Percentiles rank a stretch among this genome's conserved stretches.
Conservation (phyloP, 768 basidiomycete genomes). For the Leccinum barrowsii region DNA sequence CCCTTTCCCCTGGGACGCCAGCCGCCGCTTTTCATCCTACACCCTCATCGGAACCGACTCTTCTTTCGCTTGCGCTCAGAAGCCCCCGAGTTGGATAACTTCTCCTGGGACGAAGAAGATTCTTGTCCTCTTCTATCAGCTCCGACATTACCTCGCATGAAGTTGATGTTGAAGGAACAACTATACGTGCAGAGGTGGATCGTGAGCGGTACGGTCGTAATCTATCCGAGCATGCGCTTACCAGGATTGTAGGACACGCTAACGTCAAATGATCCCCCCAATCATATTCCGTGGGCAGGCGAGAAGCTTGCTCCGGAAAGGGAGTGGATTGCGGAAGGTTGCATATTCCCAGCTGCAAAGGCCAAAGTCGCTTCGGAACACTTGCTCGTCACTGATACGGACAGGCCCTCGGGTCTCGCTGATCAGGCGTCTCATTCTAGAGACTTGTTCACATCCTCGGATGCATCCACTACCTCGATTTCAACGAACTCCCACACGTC, state of each 20-base stretch:
- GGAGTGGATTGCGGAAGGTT: constrained; percentile 31
- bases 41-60: constrained; percentile 21
- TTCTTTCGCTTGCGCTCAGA: constrained; percentile 21
- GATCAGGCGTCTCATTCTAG: constrained; percentile 2
- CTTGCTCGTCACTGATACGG: neutral
- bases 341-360: constrained; percentile 23
- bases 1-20: constrained; percentile 29
- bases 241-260: constrained; percentile 18
- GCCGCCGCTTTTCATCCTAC: constrained; percentile 29
- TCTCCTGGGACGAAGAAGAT: constrained; percentile 18
- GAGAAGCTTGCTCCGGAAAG: constrained; percentile 18
- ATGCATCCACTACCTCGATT: constrained; percentile 1
- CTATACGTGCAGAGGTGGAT: constrained; percentile 34
- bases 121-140: constrained; percentile 20
- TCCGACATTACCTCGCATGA: constrained; percentile 37
- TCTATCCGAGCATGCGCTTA: constrained; percentile 5
- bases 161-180: constrained; percentile 32
- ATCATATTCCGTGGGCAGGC: constrained; percentile 29
- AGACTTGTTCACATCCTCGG: neutral
- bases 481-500: constrained; percentile 2
- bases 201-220: constrained; percentile 22
- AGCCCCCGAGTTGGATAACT: constrained; percentile 18
- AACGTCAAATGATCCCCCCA: constrained; percentile 20
- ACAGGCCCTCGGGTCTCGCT: neutral
- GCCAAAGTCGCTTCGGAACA: constrained; percentile 4